Percentiles rank a stretch among this genome's conserved stretches.
Evolutionary conservation across 306 rosid genomes (phyloP).

Genomic region (Pterocarpus macrocarpus): DNA sequence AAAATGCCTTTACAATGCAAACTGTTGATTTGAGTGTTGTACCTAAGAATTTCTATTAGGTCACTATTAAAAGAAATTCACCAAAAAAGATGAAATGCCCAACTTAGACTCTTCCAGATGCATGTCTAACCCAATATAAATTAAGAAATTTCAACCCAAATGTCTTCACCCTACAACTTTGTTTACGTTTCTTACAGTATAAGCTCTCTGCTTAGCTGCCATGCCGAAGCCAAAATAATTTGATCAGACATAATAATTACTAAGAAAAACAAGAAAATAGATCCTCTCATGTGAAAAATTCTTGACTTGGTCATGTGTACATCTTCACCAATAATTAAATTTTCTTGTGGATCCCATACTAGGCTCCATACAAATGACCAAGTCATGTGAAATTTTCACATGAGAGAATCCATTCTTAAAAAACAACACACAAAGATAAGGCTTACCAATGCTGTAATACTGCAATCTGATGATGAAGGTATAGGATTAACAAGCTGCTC

Average conservation of each 20-base stretch:
- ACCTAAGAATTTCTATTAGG: neutral
- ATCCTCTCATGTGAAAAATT: too few relatives aligned
- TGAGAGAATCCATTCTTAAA: too few relatives aligned
- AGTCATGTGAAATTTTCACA: too few relatives aligned
- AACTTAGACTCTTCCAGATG: neutral
- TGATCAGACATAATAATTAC: constrained; percentile 6
- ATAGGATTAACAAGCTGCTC: constrained; percentile 82
- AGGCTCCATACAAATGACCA: too few relatives aligned
- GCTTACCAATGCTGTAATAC: constrained; percentile 90
- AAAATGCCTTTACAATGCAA: neutral
- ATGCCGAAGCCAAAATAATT: constrained; percentile 24
- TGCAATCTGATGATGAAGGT: constrained; percentile 86
- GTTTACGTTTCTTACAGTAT: constrained; percentile 12
- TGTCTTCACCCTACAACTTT: neutral
- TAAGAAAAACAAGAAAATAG: neutral
- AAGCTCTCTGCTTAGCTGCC: constrained; percentile 7
- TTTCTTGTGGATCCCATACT: too few relatives aligned
- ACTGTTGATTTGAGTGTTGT: neutral
- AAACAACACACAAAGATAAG: neutral
- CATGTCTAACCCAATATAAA: neutral
- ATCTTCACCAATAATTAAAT: too few relatives aligned
- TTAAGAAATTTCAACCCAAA: neutral
- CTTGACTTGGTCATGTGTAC: too few relatives aligned
- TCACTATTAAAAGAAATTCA: too few relatives aligned
- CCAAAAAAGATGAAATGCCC: neutral